Evolutionary conservation across 2,329 filamentous ascomycete species (phyloP).

Genomic region (Sclerotinia nivalis): DNA sequence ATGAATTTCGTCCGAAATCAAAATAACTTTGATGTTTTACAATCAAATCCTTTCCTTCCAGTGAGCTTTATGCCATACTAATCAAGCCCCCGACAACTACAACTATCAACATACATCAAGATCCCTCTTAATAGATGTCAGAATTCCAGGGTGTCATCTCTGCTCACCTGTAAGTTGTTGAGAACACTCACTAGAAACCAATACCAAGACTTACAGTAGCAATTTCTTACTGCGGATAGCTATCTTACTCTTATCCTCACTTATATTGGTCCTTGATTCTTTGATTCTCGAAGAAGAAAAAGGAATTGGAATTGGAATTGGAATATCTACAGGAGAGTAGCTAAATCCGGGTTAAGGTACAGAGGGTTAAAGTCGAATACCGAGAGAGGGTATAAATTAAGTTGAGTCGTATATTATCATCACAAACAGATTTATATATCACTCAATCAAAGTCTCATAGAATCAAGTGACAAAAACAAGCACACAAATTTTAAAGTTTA

Average conservation of each 20-base stretch:
- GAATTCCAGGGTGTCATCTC: not conserved
- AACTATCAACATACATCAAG: not conserved
- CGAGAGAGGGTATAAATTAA: too few relatives aligned
- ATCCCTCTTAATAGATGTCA: not conserved
- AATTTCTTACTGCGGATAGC: too few relatives aligned
- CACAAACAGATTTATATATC: too few relatives aligned
- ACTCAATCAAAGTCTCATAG: not conserved
- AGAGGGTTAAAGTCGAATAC: too few relatives aligned
- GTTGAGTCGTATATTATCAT: too few relatives aligned
- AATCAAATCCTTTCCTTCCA: not conserved
- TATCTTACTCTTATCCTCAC: too few relatives aligned
- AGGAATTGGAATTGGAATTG: not conserved
- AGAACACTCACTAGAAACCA: too few relatives aligned
- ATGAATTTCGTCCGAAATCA: not conserved
- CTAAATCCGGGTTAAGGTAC: too few relatives aligned
- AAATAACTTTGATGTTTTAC: not conserved
- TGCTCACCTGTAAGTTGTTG: not conserved
- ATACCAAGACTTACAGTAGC: too few relatives aligned
- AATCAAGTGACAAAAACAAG: not conserved
- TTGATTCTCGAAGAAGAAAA: too few relatives aligned
- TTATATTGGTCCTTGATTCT: too few relatives aligned
- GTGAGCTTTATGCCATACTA: not conserved
- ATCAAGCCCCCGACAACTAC: too few relatives aligned
- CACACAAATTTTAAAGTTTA: not conserved
- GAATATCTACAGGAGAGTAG: not conserved